Percentiles rank a stretch among this genome's conserved stretches.
These are phyloP conservation scores for Botrytis byssoidea DNA, from an alignment of 2,329 filamentous ascomycete species.

Conservation along the genomic window DNA sequence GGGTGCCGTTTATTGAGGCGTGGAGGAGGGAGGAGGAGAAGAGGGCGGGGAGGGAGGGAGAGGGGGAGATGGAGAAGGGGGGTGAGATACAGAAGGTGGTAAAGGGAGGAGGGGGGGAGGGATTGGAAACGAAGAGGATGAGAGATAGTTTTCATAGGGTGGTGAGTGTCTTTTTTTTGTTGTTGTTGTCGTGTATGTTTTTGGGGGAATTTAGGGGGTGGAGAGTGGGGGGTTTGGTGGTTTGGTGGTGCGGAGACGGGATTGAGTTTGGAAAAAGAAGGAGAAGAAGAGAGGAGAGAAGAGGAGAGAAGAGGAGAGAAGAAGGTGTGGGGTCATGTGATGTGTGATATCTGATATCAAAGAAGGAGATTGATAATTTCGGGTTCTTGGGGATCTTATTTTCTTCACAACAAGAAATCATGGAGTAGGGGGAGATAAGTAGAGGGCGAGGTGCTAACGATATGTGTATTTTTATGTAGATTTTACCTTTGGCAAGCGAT, in stretches of 20 bases:
- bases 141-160: constrained; percentile 64
- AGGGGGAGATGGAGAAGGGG: constrained; percentile 57
- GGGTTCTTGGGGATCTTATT: no score
- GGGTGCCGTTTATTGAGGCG: constrained; percentile 68
- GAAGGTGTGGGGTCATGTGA: background rate
- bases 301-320: background rate
- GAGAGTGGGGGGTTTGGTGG: background rate
- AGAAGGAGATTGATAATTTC: background rate
- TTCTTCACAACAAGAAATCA: no score
- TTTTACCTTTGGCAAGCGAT: constrained; percentile 63
- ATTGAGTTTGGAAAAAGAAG: background rate
- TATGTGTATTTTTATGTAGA: constrained; percentile 40
- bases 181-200: no score
- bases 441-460: background rate
- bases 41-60: constrained; percentile 58
- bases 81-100: background rate
- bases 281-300: no score
- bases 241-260: background rate
- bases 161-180: constrained; percentile 44
- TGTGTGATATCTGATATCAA: background rate
- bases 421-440: no score
- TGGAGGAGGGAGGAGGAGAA: constrained; percentile 50
- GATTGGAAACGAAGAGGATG: constrained; percentile 53
- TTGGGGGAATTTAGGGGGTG: no score
- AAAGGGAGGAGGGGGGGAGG: constrained; percentile 13